Base-by-base conservation (phyloP, 2,329 filamentous ascomycete species). In the Colletotrichum echinochloae region DNA sequence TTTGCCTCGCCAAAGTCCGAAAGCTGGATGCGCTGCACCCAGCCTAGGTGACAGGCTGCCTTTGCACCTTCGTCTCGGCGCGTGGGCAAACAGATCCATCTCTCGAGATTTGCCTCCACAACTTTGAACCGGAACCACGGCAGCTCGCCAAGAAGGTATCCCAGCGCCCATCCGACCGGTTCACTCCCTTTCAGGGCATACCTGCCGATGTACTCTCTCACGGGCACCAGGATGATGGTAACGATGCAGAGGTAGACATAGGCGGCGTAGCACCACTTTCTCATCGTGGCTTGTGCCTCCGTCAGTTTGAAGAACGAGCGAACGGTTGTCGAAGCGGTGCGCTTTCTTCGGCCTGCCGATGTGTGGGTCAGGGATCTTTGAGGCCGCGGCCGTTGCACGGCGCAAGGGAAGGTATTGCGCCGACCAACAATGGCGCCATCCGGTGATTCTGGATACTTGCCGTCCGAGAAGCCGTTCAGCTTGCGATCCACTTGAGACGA, bases 141-240 rank as follows among this genome's bases (percentile, higher is more conserved):
- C 14, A 95, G 78, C 75, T 97, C 92, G 16, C 95, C 95, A 72
- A 98, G 88, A 3, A 98, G 83, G 79, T 99, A 99, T 2, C 94
- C 92, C 14, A 98, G 80, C 0, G 94, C 95, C 96, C 96, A 99
- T 2, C 95, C 94, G 54, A 99, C 89, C 0, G 96, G 94, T 75
- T 99, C 96, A 61, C 90, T 83, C 20, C 89, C 90, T 41, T 86
- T 77, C 1, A 99, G 84, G 18, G 94, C 94, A 72, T 88, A 85
- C 52, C 82, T 81, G 48, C 87, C 82, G 60, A 98, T 89, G 74
- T 94, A 92, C 2, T 85, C 84, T 64, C 94, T 89, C 35, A 98
- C 87, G 0, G 90, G 92, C 3, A 90, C 81, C 4, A 97, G 81
- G 62, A 97, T 88, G 39, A 94, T 88, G 0, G 83, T 76, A 11